Percentiles rank a stretch among this genome's conserved stretches.
Conservation (phyloP, 352 stramenopile genomes). For the Pythium apleroticum region DNA sequence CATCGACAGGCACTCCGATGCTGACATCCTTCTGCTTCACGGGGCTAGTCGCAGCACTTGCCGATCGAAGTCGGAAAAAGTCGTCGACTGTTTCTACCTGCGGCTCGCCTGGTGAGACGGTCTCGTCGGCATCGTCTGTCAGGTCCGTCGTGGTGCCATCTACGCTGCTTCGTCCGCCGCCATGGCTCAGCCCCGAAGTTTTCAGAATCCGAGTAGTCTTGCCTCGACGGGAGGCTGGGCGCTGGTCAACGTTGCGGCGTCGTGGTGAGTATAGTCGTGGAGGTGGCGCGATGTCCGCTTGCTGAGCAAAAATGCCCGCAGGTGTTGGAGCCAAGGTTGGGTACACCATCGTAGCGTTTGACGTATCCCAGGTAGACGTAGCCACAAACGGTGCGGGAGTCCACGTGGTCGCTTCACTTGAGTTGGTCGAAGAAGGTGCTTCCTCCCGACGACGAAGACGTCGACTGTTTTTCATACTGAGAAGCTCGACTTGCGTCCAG, state of each 20-base stretch:
- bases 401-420: neutral
- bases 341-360: slow-evolving; percentile 20
- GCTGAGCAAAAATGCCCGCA: slow-evolving; percentile 5
- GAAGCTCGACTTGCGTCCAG: slow-evolving; percentile 63
- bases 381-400: neutral
- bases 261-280: slow-evolving; percentile 21
- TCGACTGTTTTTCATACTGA: slow-evolving; percentile 71
- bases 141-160: slow-evolving; percentile 22
- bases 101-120: neutral
- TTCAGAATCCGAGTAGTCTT: neutral
- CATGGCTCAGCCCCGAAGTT: slow-evolving; percentile 2
- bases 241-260: slow-evolving; percentile 11
- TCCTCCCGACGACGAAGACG: slow-evolving; percentile 32
- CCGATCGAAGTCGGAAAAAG: slow-evolving; percentile 54
- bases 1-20: slow-evolving; percentile 13
- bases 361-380: neutral
- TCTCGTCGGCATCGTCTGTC: slow-evolving; percentile 15
- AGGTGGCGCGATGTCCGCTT: slow-evolving; percentile 22
- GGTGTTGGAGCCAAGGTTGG: slow-evolving; percentile 12
- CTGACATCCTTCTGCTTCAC: neutral
- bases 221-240: neutral
- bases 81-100: slow-evolving; percentile 48
- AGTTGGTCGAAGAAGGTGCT: neutral
- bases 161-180: slow-evolving; percentile 11
- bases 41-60: neutral